Evolutionary conservation across 2,329 filamentous ascomycete species (phyloP).

Genomic region (Stachybotrys chartarum): DNA sequence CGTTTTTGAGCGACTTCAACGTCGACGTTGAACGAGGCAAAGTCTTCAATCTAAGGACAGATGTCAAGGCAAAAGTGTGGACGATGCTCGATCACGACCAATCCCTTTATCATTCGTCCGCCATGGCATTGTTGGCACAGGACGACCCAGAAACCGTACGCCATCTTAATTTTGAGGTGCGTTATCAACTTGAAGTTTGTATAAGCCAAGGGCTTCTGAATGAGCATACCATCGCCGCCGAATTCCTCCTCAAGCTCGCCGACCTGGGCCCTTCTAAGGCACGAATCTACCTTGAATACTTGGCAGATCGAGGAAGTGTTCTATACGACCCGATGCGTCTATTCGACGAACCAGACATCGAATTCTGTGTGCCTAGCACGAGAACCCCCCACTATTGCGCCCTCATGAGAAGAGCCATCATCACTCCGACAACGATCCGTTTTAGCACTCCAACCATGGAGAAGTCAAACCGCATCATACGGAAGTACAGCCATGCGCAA

Average conservation of each 20-base stretch:
- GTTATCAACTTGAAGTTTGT: constrained; percentile 90
- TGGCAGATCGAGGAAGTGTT: constrained; percentile 55
- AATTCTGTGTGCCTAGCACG: constrained; percentile 36
- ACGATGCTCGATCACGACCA: constrained; percentile 18
- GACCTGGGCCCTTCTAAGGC: constrained; percentile 40
- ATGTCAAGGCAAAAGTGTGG: constrained; percentile 19
- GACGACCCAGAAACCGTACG: constrained; percentile 1
- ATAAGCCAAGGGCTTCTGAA: constrained; percentile 72
- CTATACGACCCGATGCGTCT: constrained; percentile 67
- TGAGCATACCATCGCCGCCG: constrained; percentile 62
- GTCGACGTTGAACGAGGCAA: constrained; percentile 40
- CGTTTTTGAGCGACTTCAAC: constrained; percentile 65
- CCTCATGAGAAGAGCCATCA: constrained; percentile 64
- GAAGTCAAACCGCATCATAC: constrained; percentile 78
- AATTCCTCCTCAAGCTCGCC: constrained; percentile 61
- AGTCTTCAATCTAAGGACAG: constrained; percentile 32
- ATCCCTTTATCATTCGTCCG: constrained; percentile 9
- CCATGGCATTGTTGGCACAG: constrained; percentile 18
- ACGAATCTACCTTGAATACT: constrained; percentile 63
- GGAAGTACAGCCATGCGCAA: constrained; percentile 58
- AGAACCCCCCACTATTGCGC: constrained; percentile 66
- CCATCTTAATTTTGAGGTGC: constrained; percentile 59
- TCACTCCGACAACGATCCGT: constrained; percentile 81
- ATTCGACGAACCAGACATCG: constrained; percentile 49
- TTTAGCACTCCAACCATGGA: constrained; percentile 74